phyloP scores from a whole-genome alignment of 257 asterid genomes.

The Avicennia marina region DNA sequence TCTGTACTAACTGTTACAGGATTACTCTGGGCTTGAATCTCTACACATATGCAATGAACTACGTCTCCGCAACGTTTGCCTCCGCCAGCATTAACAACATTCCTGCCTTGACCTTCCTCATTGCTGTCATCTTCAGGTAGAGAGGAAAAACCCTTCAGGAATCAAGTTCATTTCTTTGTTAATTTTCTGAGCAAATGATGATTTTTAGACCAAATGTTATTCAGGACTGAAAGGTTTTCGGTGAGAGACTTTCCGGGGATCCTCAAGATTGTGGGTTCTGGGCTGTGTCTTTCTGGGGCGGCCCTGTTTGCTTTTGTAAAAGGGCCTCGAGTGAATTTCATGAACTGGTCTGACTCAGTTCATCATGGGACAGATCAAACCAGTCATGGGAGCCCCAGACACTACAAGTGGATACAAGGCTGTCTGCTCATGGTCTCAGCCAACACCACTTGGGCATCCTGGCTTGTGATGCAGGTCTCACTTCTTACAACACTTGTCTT shows the following conservation, averaged over 20 bases:
- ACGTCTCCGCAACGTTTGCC: conserved; percentile 65
- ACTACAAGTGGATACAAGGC: conserved; percentile 43
- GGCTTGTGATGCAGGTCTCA: conserved; percentile 61
- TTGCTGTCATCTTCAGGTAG: conserved; percentile 42
- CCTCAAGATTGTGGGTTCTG: conserved; percentile 39
- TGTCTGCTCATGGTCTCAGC: conserved; percentile 50
- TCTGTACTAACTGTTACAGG: conserved; percentile 19
- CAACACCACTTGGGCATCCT: conserved; percentile 46
- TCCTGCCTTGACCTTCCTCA: conserved; percentile 51
- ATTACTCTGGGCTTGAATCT: conserved; percentile 50
- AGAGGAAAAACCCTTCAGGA: too few species aligned
- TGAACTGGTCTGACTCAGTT: conserved; percentile 22
- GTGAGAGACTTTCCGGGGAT: conserved; percentile 33
- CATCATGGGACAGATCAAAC: not conserved
- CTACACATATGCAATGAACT: conserved; percentile 45
- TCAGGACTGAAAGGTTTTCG: conserved; percentile 50
- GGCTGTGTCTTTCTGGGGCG: conserved; percentile 45
- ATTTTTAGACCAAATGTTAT: too few species aligned
- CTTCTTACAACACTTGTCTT: not conserved
- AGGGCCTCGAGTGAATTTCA: conserved; percentile 42
- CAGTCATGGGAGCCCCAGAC: conserved; percentile 8
- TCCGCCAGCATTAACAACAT: conserved; percentile 51
- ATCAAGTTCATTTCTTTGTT: too few species aligned
- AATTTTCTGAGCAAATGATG: not conserved
- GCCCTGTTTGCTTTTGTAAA: conserved; percentile 55